Evolutionary conservation across 1,284 basidiomycete species (phyloP).

Genomic region (Ustilago vetiveriae): DNA sequence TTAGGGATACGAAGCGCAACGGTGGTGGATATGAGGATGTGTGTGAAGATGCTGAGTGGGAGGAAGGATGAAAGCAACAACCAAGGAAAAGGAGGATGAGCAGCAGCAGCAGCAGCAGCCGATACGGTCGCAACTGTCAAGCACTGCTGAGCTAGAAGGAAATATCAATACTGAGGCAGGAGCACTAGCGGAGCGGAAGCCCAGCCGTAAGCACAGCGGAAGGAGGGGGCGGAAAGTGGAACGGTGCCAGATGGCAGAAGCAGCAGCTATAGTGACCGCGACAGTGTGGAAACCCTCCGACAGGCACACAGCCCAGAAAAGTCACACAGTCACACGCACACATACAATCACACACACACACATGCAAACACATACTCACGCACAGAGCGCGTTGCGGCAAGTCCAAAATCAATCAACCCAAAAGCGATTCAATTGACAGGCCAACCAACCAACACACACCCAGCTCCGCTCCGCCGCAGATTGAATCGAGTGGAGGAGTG

Average conservation of each 20-base stretch:
- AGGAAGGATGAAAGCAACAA: constrained; percentile 1
- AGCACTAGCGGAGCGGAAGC: no score
- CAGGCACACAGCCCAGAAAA: background rate
- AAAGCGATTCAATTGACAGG: background rate
- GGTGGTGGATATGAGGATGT: no score
- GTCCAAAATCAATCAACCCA: background rate
- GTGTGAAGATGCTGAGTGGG: background rate
- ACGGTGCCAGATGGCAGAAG: background rate
- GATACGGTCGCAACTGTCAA: no score
- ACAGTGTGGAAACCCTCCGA: background rate
- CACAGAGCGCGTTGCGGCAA: constrained; percentile 1
- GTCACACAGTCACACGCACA: constrained; percentile 1
- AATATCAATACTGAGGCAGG: no score
- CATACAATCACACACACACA: background rate
- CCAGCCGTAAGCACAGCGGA: no score
- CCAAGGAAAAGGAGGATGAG: constrained; percentile 1
- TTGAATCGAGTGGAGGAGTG: background rate
- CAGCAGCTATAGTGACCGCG: background rate
- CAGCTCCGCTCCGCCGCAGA: constrained; percentile 1
- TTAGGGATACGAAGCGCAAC: background rate
- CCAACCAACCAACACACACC: background rate
- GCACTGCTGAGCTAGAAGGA: no score
- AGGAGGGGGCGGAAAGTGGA: no score
- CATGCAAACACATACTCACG: background rate
- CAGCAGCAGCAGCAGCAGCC: background rate